Conservation (phyloP, 352 stramenopile species). For the Phytophthora tentaculata region DNA sequence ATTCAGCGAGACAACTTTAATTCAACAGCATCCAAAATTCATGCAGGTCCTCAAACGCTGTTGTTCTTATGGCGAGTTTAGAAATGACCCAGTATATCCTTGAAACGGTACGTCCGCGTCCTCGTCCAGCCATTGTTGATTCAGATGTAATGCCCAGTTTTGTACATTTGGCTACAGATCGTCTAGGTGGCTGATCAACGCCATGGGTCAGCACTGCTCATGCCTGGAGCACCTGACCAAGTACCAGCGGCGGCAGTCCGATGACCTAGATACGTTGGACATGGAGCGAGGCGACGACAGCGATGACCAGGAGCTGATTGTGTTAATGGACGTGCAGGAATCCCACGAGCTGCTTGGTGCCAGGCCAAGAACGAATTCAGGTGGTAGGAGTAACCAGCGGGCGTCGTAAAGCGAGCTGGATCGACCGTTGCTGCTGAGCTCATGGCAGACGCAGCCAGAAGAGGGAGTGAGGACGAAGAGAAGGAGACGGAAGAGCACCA, state of each 20-base stretch:
- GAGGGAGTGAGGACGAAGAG: constrained; percentile 26
- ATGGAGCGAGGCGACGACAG: constrained; percentile 39
- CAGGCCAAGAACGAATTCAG: constrained; percentile 16
- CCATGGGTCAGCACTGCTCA: constrained; percentile 81
- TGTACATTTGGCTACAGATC: constrained; percentile 24
- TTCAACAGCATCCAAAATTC: too few species aligned
- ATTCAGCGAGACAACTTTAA: too few species aligned
- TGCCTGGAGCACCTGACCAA: constrained; percentile 73
- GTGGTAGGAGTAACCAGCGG: constrained; percentile 16
- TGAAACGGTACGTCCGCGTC: constrained; percentile 69
- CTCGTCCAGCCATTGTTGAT: constrained; percentile 73
- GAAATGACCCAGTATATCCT: too few species aligned
- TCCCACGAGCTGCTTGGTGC: constrained; percentile 52
- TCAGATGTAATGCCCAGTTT: neutral
- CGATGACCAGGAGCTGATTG: constrained; percentile 32
- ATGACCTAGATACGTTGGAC: constrained; percentile 47
- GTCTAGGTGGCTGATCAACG: constrained; percentile 30
- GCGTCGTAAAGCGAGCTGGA: constrained; percentile 23
- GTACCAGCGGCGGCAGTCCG: constrained; percentile 61
- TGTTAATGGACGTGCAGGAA: constrained; percentile 37
- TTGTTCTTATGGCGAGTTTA: too few species aligned
- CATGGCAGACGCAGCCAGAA: constrained; percentile 14
- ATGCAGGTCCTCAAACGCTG: too few species aligned
- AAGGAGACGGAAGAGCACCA: constrained; percentile 25
- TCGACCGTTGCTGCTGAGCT: constrained; percentile 12